Conservation (phyloP, 805 yeast species). For the Lipomyces yamanashiensis region DNA sequence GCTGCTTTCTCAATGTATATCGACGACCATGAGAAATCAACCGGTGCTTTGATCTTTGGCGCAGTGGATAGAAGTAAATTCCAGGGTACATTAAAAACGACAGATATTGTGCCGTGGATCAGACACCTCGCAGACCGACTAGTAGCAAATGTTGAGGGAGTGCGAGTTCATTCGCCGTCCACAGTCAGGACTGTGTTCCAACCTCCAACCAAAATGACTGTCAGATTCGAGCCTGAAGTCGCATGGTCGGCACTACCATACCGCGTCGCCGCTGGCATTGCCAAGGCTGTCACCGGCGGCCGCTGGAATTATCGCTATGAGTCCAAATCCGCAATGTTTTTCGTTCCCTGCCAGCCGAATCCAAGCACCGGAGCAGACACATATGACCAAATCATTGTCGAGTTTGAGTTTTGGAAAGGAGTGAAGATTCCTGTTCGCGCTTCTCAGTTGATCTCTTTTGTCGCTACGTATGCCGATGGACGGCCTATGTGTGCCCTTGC, state of each 20-base stretch:
- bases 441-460: slow-evolving; percentile 11
- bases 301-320: slow-evolving; percentile 5
- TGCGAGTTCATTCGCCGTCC: background rate
- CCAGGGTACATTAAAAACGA: slow-evolving; percentile 44
- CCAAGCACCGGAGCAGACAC: background rate
- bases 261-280: slow-evolving; percentile 12
- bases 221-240: slow-evolving; percentile 17
- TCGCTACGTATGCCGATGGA: slow-evolving; percentile 20
- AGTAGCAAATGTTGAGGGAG: slow-evolving; percentile 3
- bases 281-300: slow-evolving; percentile 11
- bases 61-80: slow-evolving; percentile 52
- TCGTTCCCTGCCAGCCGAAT: slow-evolving; percentile 11
- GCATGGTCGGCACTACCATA: slow-evolving; percentile 28
- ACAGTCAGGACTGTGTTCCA: background rate
- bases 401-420: slow-evolving; percentile 15
- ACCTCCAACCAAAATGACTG: background rate
- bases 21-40: slow-evolving; percentile 42
- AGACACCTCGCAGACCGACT: background rate
- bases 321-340: slow-evolving; percentile 9
- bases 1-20: slow-evolving; percentile 54
- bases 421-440: slow-evolving; percentile 22
- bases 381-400: slow-evolving; percentile 9
- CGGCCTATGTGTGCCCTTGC: slow-evolving; percentile 27
- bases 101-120: slow-evolving; percentile 6
- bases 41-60: slow-evolving; percentile 52